Evolutionary conservation across 768 basidiomycete genomes (phyloP), one percentile per base, ranked within the genome.

Genomic region (Termitomyces sp.): DNA sequence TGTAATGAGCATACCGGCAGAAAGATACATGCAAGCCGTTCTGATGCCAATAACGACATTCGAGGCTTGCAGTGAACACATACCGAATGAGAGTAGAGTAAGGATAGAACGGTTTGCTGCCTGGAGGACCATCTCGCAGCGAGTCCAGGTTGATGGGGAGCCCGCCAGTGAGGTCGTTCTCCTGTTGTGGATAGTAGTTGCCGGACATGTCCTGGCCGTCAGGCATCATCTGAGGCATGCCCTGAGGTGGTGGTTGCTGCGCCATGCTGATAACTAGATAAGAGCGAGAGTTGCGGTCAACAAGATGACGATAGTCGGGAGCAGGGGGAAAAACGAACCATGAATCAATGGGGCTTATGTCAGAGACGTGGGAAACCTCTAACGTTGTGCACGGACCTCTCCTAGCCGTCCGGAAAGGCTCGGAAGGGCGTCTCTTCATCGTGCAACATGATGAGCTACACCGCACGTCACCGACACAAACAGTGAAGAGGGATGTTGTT

Each of bases 81-180:
- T 71, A 92, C 92, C 92, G 86, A 69, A 94, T 94, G 57, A 94
- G 84, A 38, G 92, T 94, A 3, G 92, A 94, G 71, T 94, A 94
- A 2, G 92, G 92, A 69, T 94, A 94, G 69, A 94, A 93, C 6
- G 92, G 92, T 72, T 94, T 94, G 71, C 86, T 91, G 51, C 92
- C 92, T 7, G 92, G 91, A 2, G 92, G 92, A 0, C 92, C 91
- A 70, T 94, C 92, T 57, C 92, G 82, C 59, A 94, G 79, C 3
- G 92, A 93, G 73, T 92, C 91, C 31, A 94, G 87, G 69, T 91
- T 94, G 69, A 94, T 91, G 55, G 91, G 91, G 37, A 92, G 80
- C 29, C 91, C 91, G 29, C 91, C 91, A 8, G 90, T 90, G 63
- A 92, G 81, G 78, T 93, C 91, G 69, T 81, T 87, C 63, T 87